A percentile compares a stretch with the other conserved stretches of the same genome.
phyloP scores from a whole-genome alignment of 805 yeast species.

The Tetrapisispora nanseiensis region DNA sequence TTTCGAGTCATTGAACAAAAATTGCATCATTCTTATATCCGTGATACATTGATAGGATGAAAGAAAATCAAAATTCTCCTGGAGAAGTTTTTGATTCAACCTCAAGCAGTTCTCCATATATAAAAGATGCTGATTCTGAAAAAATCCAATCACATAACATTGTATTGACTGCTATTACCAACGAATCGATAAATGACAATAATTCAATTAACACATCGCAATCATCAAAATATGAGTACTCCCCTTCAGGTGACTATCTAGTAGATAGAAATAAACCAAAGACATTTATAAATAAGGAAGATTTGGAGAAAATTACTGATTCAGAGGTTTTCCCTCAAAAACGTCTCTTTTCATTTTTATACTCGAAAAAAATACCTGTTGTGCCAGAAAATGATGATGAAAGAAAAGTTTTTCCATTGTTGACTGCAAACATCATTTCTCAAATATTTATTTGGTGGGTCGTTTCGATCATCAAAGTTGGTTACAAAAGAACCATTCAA shows the following conservation, averaged over 20 bases:
- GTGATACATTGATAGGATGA: no score
- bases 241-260: constrained; percentile 20
- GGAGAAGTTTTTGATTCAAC: background rate
- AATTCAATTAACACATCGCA: background rate
- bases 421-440: constrained; percentile 32
- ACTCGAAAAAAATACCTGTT: constrained; percentile 41
- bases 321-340: constrained; percentile 33
- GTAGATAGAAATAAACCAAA: constrained; percentile 23
- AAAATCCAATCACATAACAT: background rate
- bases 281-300: constrained; percentile 26
- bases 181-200: background rate
- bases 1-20: no score
- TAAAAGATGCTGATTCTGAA: background rate
- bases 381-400: constrained; percentile 41
- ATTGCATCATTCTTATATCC: no score
- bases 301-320: constrained; percentile 29
- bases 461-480: constrained; percentile 49
- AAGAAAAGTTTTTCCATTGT: constrained; percentile 41
- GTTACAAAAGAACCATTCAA: constrained; percentile 62
- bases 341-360: constrained; percentile 41
- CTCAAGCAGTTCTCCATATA: background rate
- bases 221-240: background rate
- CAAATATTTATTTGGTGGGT: constrained; percentile 59
- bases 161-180: background rate
- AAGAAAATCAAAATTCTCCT: background rate